phyloP scores from a whole-genome alignment of 495 filamentous ascomycete genomes.

The Penicillium riverlandense region DNA sequence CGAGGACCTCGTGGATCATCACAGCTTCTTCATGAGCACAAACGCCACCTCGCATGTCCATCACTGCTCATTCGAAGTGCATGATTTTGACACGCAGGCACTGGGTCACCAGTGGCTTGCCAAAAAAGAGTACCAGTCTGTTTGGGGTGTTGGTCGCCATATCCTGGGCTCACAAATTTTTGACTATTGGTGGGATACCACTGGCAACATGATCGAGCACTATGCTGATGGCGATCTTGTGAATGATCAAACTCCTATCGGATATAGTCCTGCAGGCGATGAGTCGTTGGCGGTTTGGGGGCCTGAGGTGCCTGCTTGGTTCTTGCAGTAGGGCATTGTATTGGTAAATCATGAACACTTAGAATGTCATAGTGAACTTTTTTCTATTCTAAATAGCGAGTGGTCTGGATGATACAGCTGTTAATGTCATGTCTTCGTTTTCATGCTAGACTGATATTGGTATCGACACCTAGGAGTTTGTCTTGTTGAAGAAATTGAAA shows the following conservation, averaged over 20 bases:
- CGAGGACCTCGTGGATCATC: constrained; percentile 56
- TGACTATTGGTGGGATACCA: constrained; percentile 68
- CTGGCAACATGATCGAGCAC: constrained; percentile 59
- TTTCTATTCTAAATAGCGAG: too few relatives aligned
- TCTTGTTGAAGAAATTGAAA: too few relatives aligned
- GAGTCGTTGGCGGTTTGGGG: constrained; percentile 26
- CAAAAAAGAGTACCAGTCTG: constrained; percentile 54
- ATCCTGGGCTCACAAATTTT: constrained; percentile 70
- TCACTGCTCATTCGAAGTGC: constrained; percentile 67
- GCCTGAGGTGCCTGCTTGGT: constrained; percentile 20
- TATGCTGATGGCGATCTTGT: constrained; percentile 66
- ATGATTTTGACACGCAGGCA: constrained; percentile 69
- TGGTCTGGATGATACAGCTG: too few relatives aligned
- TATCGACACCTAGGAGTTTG: too few relatives aligned
- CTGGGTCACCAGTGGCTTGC: constrained; percentile 67
- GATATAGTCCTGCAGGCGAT: constrained; percentile 14
- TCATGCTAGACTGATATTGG: too few relatives aligned
- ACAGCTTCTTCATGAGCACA: constrained; percentile 62
- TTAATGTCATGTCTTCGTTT: too few relatives aligned
- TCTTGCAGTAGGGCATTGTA: not conserved
- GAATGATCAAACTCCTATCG: constrained; percentile 47
- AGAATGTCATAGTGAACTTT: too few relatives aligned
- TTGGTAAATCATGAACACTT: too few relatives aligned
- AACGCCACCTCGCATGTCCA: constrained; percentile 55
- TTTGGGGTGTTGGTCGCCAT: constrained; percentile 72